Evolutionary conservation across 768 basidiomycete species (phyloP).

Genomic region (Termitomyces sp.): DNA sequence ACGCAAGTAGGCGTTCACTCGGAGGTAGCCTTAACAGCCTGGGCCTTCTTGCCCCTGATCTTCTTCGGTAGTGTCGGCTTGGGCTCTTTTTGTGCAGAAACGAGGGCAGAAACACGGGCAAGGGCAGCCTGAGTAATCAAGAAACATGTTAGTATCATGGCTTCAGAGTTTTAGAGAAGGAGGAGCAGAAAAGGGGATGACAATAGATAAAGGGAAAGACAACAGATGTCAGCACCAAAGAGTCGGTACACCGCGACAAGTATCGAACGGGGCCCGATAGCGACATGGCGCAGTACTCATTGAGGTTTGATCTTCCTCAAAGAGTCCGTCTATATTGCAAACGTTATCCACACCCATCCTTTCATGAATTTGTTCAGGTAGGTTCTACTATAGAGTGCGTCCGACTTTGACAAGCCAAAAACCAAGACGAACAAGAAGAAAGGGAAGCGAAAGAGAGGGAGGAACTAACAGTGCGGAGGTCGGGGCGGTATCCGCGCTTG

Average conservation of each 20-base stretch:
- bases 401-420: constrained; percentile 9
- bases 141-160: constrained; percentile 22
- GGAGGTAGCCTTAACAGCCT: constrained; percentile 16
- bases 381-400: constrained; percentile 91
- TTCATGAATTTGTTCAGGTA: constrained; percentile 68
- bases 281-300: constrained; percentile 60
- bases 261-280: constrained; percentile 72
- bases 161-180: neutral
- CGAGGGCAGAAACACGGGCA: constrained; percentile 70
- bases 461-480: constrained; percentile 69
- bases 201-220: constrained; percentile 11
- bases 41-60: constrained; percentile 64
- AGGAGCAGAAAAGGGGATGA: constrained; percentile 13
- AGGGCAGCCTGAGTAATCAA: constrained; percentile 51
- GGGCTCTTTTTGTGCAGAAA: constrained; percentile 66
- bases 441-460: constrained; percentile 4
- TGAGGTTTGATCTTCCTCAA: constrained; percentile 57
- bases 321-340: constrained; percentile 66
- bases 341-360: constrained; percentile 90
- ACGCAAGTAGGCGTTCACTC: constrained; percentile 8
- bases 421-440: constrained; percentile 2
- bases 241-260: constrained; percentile 61
- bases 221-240: constrained; percentile 61
- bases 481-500: constrained; percentile 71
- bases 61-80: constrained; percentile 66